Percentiles rank a stretch among this genome's conserved stretches.
phyloP scores from a whole-genome alignment of 2,329 filamentous ascomycete species.

The Fusarium oligoseptatum region DNA sequence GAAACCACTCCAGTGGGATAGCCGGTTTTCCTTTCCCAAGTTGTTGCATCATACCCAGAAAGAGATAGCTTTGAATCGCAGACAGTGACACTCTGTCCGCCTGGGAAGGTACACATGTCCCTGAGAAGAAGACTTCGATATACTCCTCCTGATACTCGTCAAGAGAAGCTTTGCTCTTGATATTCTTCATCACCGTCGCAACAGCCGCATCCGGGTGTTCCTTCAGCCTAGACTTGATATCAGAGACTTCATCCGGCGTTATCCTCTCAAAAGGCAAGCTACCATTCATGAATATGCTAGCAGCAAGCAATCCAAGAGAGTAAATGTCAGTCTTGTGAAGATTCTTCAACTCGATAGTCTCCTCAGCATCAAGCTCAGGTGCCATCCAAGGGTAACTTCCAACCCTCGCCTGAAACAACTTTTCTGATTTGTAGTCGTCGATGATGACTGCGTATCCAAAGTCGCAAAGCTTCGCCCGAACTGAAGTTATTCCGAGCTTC shows the following conservation, averaged over 20 bases:
- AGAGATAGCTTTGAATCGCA: not conserved
- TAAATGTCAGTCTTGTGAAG: not conserved
- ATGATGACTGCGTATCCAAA: not conserved
- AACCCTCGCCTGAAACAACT: not conserved
- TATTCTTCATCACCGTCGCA: not conserved
- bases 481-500: not conserved
- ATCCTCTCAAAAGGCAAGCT: not conserved
- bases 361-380: not conserved
- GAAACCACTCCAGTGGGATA: not conserved
- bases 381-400: not conserved
- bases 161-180: not conserved
- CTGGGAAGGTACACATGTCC: not conserved
- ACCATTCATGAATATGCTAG: not conserved
- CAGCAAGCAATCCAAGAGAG: not conserved
- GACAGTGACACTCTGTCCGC: not conserved
- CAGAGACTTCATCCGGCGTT: not conserved
- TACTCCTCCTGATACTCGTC: not conserved
- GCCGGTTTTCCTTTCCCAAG: not conserved
- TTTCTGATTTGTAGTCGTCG: not conserved
- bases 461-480: not conserved
- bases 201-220: not conserved
- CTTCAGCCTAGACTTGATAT: not conserved
- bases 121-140: not conserved
- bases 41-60: not conserved
- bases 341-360: not conserved